Evolutionary conservation across 805 yeast species (phyloP).

Genomic region (Yarrowia hollandica): DNA sequence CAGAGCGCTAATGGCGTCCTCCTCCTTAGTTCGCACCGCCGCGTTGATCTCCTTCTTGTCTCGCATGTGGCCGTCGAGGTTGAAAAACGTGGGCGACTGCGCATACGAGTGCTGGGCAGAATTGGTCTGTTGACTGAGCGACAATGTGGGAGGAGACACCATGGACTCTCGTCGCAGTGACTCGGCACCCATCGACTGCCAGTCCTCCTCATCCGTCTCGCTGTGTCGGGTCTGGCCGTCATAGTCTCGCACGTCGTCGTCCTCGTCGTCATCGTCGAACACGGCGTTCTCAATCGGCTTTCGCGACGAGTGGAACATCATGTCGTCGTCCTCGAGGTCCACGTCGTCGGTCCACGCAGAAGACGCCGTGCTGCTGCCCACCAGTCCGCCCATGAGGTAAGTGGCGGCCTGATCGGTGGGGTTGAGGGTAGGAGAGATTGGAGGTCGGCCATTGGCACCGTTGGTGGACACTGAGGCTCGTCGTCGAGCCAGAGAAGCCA

Average conservation of each 20-base stretch:
- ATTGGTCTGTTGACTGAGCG: constrained; percentile 23
- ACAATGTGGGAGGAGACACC: constrained; percentile 23
- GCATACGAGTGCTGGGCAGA: constrained; percentile 10
- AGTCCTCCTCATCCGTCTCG: constrained; percentile 96
- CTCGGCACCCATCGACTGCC: constrained; percentile 88
- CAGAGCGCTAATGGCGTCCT: constrained; percentile 64
- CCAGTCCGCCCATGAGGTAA: constrained; percentile 30
- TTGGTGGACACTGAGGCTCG: constrained; percentile 32
- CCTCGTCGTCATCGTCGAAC: constrained; percentile 36
- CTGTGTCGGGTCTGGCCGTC: constrained; percentile 42
- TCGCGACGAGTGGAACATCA: constrained; percentile 38
- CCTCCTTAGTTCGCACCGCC: constrained; percentile 42
- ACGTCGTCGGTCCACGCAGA: constrained; percentile 39
- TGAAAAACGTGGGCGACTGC: constrained; percentile 27
- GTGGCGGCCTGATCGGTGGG: constrained; percentile 40
- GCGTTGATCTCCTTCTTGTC: constrained; percentile 22
- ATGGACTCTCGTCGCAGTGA: constrained; percentile 47
- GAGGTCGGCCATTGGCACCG: constrained; percentile 34
- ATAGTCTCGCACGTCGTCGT: constrained; percentile 37
- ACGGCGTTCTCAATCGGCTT: constrained; percentile 30
- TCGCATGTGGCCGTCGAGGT: constrained; percentile 25
- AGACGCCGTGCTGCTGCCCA: constrained; percentile 2
- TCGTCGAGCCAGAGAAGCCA: constrained; percentile 16
- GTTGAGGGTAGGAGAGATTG: constrained; percentile 41
- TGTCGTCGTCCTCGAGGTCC: constrained; percentile 40